Evolutionary conservation across 148 eudicot species (phyloP).

Genomic region (Cornus kousa): DNA sequence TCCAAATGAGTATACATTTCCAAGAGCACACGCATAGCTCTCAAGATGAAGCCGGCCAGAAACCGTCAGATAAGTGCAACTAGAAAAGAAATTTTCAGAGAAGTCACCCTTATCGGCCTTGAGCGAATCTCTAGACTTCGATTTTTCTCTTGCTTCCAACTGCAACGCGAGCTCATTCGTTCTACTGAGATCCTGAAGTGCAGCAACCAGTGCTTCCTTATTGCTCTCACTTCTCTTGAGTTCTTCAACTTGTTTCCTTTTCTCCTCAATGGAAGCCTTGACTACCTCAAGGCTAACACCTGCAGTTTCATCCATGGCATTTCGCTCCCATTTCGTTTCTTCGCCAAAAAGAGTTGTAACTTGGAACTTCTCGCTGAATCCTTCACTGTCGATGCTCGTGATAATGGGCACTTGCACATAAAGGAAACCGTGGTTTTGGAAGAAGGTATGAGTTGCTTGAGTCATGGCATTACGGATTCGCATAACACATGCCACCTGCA

Average conservation of each 20-base stretch:
- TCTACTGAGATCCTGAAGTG: constrained; percentile 66
- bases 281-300: constrained; percentile 49
- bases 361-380: constrained; percentile 53
- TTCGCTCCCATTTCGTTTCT: constrained; percentile 11
- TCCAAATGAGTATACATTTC: constrained; percentile 90
- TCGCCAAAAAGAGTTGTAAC: constrained; percentile 56
- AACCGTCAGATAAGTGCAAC: constrained; percentile 58
- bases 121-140: constrained; percentile 21
- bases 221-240: constrained; percentile 73
- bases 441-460: constrained; percentile 66
- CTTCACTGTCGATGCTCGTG: constrained; percentile 65
- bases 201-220: constrained; percentile 66
- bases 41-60: constrained; percentile 92
- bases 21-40: constrained; percentile 83
- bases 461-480: constrained; percentile 60
- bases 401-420: constrained; percentile 80
- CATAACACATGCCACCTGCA: constrained; percentile 74
- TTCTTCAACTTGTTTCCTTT: constrained; percentile 56
- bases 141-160: constrained; percentile 54
- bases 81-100: constrained; percentile 61
- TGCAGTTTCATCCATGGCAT: constrained; percentile 16
- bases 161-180: constrained; percentile 53
- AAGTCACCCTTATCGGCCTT: constrained; percentile 31
- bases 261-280: constrained; percentile 60
- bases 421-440: constrained; percentile 65